Base-by-base conservation (phyloP, 495 filamentous ascomycete genomes). In the Saxophila tyrrhenica region DNA sequence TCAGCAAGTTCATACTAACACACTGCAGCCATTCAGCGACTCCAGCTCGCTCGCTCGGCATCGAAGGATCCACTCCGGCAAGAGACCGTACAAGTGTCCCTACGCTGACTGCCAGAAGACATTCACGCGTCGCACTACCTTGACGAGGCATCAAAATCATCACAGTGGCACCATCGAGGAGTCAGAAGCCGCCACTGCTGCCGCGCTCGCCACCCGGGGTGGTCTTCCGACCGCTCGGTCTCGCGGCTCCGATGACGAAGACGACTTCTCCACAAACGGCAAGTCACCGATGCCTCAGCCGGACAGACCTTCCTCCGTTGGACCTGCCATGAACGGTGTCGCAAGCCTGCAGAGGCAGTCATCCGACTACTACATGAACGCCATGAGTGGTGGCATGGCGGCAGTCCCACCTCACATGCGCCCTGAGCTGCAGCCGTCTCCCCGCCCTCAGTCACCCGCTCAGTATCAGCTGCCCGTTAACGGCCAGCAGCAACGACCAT, bases 21-120 rank as follows among this genome's bases (percentile, higher is more conserved):
- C 55, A 22, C 39, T 50, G 25, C 39, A 97, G 92, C 91, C 90
- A n/a, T 98, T 98, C 64, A 96, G 91, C 65, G 92, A 98, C 68
- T 95, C 90, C 17, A 96, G 91, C 62, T 97, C 92, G 9, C 72
- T 98, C 35, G 92, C 92, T 19, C 77, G 92, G 38, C 92, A 98
- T 72, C 84, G 92, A 23, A 80, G 92, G 25, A 98, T 96, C 57
- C 92, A 98, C 64, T 94, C 88, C 21, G 92, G 92, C 21, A 95
- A 94, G 65, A 80, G 92, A 38, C 92, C 92, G 1, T 98, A 97
- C 73, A 94, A 95, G 65, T 98, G 92, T 68, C 91, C 91, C 0
- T 98, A 91, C 63, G 89, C 87, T 15, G 89, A 97, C 63, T 98
- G 92, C 69, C 89, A 95, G 66, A 98, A 98, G 77, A 98, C 94